phyloP scores from a whole-genome alignment of 2,329 filamentous ascomycete genomes.

The Fusarium scirpi region DNA sequence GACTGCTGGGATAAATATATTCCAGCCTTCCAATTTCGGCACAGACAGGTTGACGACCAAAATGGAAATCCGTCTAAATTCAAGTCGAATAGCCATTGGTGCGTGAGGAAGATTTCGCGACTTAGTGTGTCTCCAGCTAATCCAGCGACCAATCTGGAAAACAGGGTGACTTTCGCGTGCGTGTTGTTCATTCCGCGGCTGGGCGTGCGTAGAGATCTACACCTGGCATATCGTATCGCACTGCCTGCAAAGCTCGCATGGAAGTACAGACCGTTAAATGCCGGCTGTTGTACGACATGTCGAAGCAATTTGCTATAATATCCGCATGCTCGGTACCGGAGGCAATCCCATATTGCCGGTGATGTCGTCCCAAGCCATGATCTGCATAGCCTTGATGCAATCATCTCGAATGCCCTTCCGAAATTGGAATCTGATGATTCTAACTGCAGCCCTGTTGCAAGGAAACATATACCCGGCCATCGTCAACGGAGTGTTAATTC shows the following conservation, averaged over 20 bases:
- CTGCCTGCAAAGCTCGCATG: background rate
- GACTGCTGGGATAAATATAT: slow-evolving; percentile 10
- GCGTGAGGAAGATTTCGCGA: slow-evolving; percentile 20
- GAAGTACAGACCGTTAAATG: slow-evolving; percentile 22
- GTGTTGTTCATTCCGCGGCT: slow-evolving; percentile 36
- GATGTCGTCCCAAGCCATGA: slow-evolving; percentile 7
- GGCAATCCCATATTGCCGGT: slow-evolving; percentile 14
- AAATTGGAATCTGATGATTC: slow-evolving; percentile 13
- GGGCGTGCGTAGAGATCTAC: slow-evolving; percentile 16
- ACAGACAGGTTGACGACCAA: slow-evolving; percentile 29
- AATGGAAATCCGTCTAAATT: slow-evolving; percentile 46
- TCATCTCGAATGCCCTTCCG: slow-evolving; percentile 31
- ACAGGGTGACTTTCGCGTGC: slow-evolving; percentile 34
- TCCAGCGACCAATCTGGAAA: slow-evolving; percentile 23
- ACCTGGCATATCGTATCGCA: slow-evolving; percentile 8
- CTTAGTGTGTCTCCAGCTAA: slow-evolving; percentile 25
- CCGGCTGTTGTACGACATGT: slow-evolving; percentile 34
- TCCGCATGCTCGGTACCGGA: slow-evolving; percentile 17
- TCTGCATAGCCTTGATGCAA: slow-evolving; percentile 7
- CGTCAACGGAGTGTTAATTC: slow-evolving; percentile 38
- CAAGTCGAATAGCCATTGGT: slow-evolving; percentile 36
- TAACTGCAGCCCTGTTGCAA: slow-evolving; percentile 5
- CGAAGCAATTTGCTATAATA: slow-evolving; percentile 7
- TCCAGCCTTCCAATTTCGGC: slow-evolving; percentile 29
- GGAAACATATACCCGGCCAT: slow-evolving; percentile 3